phyloP scores from a whole-genome alignment of 768 basidiomycete genomes.

The Auricularia auricula-judae region DNA sequence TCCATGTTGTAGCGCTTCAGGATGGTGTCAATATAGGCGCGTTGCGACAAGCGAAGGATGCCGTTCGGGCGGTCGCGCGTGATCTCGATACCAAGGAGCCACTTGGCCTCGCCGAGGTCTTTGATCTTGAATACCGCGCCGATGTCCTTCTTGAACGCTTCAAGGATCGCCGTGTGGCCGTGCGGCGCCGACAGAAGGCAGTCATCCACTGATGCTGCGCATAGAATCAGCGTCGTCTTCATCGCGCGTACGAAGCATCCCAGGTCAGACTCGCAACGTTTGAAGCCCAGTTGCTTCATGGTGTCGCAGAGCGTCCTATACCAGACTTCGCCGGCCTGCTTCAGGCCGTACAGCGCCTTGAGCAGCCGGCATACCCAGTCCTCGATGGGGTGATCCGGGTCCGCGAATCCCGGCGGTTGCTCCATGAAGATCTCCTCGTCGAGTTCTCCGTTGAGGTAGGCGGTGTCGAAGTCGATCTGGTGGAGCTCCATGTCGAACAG shows the following conservation, averaged over 20 bases:
- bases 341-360: conserved; percentile 29
- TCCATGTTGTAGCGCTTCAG: conserved; percentile 8
- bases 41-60: not conserved
- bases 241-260: too few species aligned
- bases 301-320: conserved; percentile 16
- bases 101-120: conserved; percentile 8
- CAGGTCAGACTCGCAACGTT: not conserved
- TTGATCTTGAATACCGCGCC: conserved; percentile 1
- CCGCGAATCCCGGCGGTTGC: conserved; percentile 2
- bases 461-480: conserved; percentile 31
- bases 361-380: conserved; percentile 8
- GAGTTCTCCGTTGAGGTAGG: conserved; percentile 30
- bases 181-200: too few species aligned
- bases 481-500: conserved; percentile 23
- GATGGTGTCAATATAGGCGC: conserved; percentile 7
- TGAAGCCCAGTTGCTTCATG: conserved; percentile 11
- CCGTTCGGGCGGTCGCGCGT: conserved; percentile 2
- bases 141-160: conserved; percentile 7
- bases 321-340: conserved; percentile 25
- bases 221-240: too few species aligned
- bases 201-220: too few species aligned
- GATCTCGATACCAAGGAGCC: conserved; percentile 8
- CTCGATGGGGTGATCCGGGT: not conserved
- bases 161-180: conserved; percentile 2
- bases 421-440: conserved; percentile 12